Percentiles rank a stretch among this genome's conserved stretches.
Evolutionary conservation across 805 yeast genomes (phyloP).

Genomic region (Dipodascus albidus): DNA sequence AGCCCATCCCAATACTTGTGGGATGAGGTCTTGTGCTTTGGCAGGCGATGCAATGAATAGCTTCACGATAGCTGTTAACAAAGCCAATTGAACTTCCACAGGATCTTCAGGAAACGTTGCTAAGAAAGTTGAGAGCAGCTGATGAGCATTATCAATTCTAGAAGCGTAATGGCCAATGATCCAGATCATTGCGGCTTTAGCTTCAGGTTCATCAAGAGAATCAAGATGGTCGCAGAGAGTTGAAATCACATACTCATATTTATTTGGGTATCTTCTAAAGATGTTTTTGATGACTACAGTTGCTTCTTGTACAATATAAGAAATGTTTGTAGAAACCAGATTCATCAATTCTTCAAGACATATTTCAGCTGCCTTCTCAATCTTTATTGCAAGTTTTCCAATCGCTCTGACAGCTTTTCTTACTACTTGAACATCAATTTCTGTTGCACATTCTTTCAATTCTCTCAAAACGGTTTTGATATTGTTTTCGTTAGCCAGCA

Average conservation of each 20-base stretch:
- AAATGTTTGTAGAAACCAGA: slow-evolving; percentile 50
- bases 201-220: slow-evolving; percentile 60
- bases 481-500: slow-evolving; percentile 58
- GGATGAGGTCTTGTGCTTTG: slow-evolving; percentile 43
- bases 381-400: slow-evolving; percentile 77
- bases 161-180: slow-evolving; percentile 62
- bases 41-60: slow-evolving; percentile 47
- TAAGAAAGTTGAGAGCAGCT: slow-evolving; percentile 33
- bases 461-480: slow-evolving; percentile 56
- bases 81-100: slow-evolving; percentile 59
- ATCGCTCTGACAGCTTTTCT: slow-evolving; percentile 81
- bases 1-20: slow-evolving; percentile 49
- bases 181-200: slow-evolving; percentile 75
- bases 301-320: slow-evolving; percentile 71
- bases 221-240: slow-evolving; percentile 35
- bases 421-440: slow-evolving; percentile 76
- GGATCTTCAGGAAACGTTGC: slow-evolving; percentile 49
- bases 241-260: slow-evolving; percentile 35
- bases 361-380: slow-evolving; percentile 45
- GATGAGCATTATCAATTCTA: slow-evolving; percentile 32
- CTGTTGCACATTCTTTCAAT: slow-evolving; percentile 76
- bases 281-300: slow-evolving; percentile 67
- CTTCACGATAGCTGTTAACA: slow-evolving; percentile 65
- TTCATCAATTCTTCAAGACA: slow-evolving; percentile 55
- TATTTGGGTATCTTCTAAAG: slow-evolving; percentile 60